Percentiles rank a stretch among this genome's conserved stretches.
These are phyloP conservation scores for Auricularia heimuer DNA, from an alignment of 768 basidiomycete genomes.

Conservation along the genomic window DNA sequence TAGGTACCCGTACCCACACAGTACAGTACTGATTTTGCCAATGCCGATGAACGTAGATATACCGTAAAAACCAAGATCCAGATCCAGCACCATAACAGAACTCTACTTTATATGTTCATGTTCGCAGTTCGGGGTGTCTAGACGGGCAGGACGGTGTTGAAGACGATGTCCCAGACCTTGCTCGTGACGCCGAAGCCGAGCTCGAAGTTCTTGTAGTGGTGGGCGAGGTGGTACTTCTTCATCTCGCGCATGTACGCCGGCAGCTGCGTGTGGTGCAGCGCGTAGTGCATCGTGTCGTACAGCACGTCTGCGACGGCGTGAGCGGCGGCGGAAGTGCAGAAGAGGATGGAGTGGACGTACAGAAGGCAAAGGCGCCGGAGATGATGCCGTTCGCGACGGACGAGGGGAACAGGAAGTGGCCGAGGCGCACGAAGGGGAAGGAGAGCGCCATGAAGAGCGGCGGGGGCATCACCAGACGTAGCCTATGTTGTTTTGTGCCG, in stretches of 20 bases:
- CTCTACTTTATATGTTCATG: no score
- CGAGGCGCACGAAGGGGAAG: constrained; percentile 80
- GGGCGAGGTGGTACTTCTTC: constrained; percentile 97
- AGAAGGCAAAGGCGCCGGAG: constrained; percentile 52
- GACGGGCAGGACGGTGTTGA: constrained; percentile 69
- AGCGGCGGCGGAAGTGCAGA: constrained; percentile 3
- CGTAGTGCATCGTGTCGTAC: constrained; percentile 90
- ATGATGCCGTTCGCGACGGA: constrained; percentile 88
- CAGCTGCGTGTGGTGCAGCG: constrained; percentile 81
- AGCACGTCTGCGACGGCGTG: constrained; percentile 46
- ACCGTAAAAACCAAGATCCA: background rate
- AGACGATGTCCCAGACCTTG: constrained; percentile 92
- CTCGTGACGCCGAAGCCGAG: constrained; percentile 96
- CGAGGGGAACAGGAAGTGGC: constrained; percentile 69
- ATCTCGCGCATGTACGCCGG: constrained; percentile 80
- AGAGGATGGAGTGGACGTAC: background rate
- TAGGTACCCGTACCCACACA: no score
- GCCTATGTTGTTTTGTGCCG: constrained; percentile 28
- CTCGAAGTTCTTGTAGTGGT: constrained; percentile 98
- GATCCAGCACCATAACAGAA: background rate
- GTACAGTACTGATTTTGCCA: no score
- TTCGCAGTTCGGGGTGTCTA: constrained; percentile 20
- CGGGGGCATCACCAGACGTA: constrained; percentile 97
- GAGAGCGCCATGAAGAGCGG: constrained; percentile 66
- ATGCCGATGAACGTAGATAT: background rate